Evolutionary conservation across 306 rosid genomes (phyloP), one percentile per base, ranked within the genome.

Genomic region (Arachis stenosperma): DNA sequence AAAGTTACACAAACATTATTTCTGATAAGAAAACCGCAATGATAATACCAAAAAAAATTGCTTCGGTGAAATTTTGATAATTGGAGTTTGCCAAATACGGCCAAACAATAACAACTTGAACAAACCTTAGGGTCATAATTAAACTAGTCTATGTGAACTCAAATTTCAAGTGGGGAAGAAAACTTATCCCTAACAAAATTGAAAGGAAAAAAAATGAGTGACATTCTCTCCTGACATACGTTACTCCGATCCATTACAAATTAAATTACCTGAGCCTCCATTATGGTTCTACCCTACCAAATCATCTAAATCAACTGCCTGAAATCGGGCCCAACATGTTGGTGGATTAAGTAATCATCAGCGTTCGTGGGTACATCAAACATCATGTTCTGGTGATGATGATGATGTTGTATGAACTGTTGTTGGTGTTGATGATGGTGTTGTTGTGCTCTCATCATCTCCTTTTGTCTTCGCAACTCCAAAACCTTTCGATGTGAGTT

Each of bases 381-480:
- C 55, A 79, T 57, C 78, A 83, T 65, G 6, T 61, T 82, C 65
- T 79, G 86, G 46, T 75, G 86, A 51, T 75, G 86, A 37, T 79
- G 86, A 51, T 75, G 86, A 22, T 79, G 85, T n/a, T 72, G 88
- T 61, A 83, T 78, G 47, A 79, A 83, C 2, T 78, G 79, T 2
- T 80, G 79, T 4, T 59, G 82, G 1, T 74, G 89, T 4, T 59
- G 82, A 0, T 74, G 89, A 0, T 83, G 84, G 13, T 85, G 83
- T 0, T 71, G 85, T 1, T 86, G 91, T 5, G 70, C 56, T 62
- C 61, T 69, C 59, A 67, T 22, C 82, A 86, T 44, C 62, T 92
- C 96, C 68, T 88, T 92, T 79, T 92, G 97, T 1, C 97, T 86
- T n/a, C 97, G 86, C 8, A 92, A 88, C 81, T 92, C 98, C 76